phyloP scores from a whole-genome alignment of 2,329 filamentous ascomycete genomes.

The Phymatotrichopsis omnivora region DNA sequence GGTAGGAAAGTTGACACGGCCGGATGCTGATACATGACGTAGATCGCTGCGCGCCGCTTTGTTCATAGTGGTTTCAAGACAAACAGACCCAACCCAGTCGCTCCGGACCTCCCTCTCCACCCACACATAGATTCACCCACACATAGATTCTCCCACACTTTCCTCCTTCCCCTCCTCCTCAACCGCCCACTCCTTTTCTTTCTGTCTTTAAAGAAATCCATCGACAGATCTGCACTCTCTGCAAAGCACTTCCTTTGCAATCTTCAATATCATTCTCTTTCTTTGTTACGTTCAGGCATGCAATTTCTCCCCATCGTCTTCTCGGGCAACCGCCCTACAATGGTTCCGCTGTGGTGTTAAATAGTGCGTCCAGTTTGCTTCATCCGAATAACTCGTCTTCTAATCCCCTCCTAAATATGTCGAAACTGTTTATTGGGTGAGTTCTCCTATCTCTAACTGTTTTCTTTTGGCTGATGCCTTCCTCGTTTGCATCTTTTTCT shows the following conservation, averaged over 20 bases:
- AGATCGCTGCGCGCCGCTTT: neutral
- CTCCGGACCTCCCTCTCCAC: slow-evolving; percentile 8
- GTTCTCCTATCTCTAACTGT: slow-evolving; percentile 33
- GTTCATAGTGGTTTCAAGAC: slow-evolving; percentile 9
- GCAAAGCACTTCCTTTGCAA: slow-evolving; percentile 18
- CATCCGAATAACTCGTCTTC: slow-evolving; percentile 22
- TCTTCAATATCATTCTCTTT: slow-evolving; percentile 21
- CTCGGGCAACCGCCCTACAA: slow-evolving; percentile 31
- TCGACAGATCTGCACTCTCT: neutral
- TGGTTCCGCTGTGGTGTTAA: slow-evolving; percentile 29
- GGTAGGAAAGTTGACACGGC: too few species aligned
- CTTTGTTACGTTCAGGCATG: slow-evolving; percentile 28
- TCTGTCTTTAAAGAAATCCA: slow-evolving; percentile 11
- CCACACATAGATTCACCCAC: too few species aligned
- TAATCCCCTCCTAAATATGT: slow-evolving; percentile 48
- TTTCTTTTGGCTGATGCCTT: slow-evolving; percentile 2
- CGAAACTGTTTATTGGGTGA: slow-evolving; percentile 92
- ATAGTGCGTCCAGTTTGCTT: slow-evolving; percentile 28
- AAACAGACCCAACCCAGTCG: slow-evolving; percentile 12
- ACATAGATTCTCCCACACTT: slow-evolving; percentile 14
- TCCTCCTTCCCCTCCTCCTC: slow-evolving; percentile 11
- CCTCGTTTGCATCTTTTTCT: slow-evolving; percentile 12
- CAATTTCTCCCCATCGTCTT: slow-evolving; percentile 30
- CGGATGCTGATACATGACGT: too few species aligned
- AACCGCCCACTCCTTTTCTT: slow-evolving; percentile 18